Evolutionary conservation across 2,329 filamentous ascomycete species (phyloP).

Genomic region (Leptographium flavum): DNA sequence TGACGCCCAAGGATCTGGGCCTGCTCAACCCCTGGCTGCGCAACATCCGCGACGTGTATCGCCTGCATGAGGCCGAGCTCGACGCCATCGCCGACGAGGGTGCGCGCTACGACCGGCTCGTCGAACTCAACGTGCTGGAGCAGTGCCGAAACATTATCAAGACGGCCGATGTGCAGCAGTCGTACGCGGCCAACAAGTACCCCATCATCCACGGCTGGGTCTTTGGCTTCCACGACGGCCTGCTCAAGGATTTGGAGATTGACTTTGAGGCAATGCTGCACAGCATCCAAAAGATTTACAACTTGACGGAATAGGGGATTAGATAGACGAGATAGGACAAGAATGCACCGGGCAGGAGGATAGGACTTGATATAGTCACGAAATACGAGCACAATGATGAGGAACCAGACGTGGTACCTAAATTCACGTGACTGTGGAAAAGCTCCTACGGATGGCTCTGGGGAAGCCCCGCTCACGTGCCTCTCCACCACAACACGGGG

Average conservation of each 20-base stretch:
- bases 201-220: constrained; percentile 64
- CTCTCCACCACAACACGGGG: too few relatives aligned
- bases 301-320: constrained; percentile 8
- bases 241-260: constrained; percentile 46
- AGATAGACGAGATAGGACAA: too few relatives aligned
- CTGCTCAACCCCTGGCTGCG: constrained; percentile 61
- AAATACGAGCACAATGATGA: not conserved
- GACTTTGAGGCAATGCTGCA: constrained; percentile 36
- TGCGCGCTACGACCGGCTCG: constrained; percentile 53
- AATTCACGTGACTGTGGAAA: too few relatives aligned
- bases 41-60: constrained; percentile 62
- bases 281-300: constrained; percentile 46
- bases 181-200: constrained; percentile 45
- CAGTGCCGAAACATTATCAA: constrained; percentile 68
- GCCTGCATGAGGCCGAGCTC: constrained; percentile 56
- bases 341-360: not conserved
- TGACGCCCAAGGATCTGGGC: constrained; percentile 56
- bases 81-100: constrained; percentile 45
- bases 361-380: too few relatives aligned
- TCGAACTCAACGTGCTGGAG: constrained; percentile 71
- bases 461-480: too few relatives aligned
- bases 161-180: constrained; percentile 66
- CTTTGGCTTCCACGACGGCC: constrained; percentile 53
- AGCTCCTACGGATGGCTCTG: too few relatives aligned
- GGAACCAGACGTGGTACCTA: too few relatives aligned